Evolutionary conservation across 2,329 filamentous ascomycete genomes (phyloP).

Genomic region (Neurospora sp.): DNA sequence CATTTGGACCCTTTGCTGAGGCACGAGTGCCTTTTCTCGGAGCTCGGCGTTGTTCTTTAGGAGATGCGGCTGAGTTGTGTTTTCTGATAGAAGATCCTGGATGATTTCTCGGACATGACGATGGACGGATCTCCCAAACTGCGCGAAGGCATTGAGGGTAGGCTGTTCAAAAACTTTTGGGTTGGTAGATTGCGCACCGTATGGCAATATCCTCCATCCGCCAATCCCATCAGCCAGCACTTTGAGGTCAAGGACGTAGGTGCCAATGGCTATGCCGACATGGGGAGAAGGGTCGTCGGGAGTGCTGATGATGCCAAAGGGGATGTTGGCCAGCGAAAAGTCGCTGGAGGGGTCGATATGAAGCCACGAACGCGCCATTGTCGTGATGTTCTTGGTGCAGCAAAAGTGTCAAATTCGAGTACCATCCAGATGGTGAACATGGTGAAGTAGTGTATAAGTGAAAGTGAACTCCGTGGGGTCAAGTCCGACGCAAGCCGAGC

Average conservation of each 20-base stretch:
- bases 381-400: neutral
- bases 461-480: conserved; percentile 1
- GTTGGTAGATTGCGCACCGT: conserved; percentile 6
- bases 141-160: conserved; percentile 51
- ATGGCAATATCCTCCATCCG: conserved; percentile 32
- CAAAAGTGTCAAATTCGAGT: too few relatives aligned
- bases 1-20: conserved; percentile 47
- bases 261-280: conserved; percentile 59
- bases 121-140: conserved; percentile 58
- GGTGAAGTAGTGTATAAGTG: neutral
- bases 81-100: conserved; percentile 52
- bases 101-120: conserved; percentile 58
- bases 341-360: conserved; percentile 37
- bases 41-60: conserved; percentile 52
- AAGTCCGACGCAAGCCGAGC: conserved; percentile 4
- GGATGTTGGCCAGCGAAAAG: conserved; percentile 67
- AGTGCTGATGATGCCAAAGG: conserved; percentile 64
- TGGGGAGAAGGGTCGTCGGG: conserved; percentile 28
- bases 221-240: conserved; percentile 48
- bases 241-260: conserved; percentile 55
- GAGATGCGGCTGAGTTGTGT: conserved; percentile 49
- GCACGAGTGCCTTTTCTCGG: conserved; percentile 48
- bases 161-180: conserved; percentile 19
- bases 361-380: conserved; percentile 19
- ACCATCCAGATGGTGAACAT: neutral